These are phyloP conservation scores for Cercospora nicotianae DNA, from an alignment of 2,329 filamentous ascomycete species.

Conservation along the genomic window DNA sequence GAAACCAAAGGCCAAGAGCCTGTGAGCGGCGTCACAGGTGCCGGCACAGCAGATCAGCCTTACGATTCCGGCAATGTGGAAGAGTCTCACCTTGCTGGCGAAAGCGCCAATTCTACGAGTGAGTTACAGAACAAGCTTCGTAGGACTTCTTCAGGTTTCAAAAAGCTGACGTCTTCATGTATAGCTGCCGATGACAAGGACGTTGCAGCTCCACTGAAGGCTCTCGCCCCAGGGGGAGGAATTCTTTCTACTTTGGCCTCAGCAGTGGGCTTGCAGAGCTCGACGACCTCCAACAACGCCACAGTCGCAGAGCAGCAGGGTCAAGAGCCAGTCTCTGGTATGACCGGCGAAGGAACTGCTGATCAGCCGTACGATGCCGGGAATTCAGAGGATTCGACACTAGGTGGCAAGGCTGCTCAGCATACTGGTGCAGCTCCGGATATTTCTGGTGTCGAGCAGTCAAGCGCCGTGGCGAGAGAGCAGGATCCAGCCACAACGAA, in stretches of 20 bases:
- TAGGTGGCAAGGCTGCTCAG: conserved; percentile 1
- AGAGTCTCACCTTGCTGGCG: not conserved
- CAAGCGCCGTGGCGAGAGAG: not conserved
- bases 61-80: conserved; percentile 18
- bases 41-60: conserved; percentile 16
- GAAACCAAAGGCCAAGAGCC: conserved; percentile 10
- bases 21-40: conserved; percentile 13
- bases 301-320: not conserved
- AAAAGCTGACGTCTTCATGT: not conserved
- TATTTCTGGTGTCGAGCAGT: not conserved
- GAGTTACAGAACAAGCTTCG: not conserved
- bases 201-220: conserved; percentile 5
- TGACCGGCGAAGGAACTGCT: conserved; percentile 4
- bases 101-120: not conserved
- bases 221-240: conserved; percentile 7
- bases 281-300: not conserved
- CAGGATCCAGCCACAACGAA: not conserved
- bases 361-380: conserved; percentile 10
- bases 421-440: not conserved
- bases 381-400: not conserved
- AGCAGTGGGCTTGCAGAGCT: conserved; percentile 5
- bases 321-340: conserved; percentile 4
- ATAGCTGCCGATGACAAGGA: not conserved
- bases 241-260: conserved; percentile 8
- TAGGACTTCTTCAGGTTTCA: not conserved